phyloP scores from a whole-genome alignment of 1,284 basidiomycete genomes.

The Melampsora americana region DNA sequence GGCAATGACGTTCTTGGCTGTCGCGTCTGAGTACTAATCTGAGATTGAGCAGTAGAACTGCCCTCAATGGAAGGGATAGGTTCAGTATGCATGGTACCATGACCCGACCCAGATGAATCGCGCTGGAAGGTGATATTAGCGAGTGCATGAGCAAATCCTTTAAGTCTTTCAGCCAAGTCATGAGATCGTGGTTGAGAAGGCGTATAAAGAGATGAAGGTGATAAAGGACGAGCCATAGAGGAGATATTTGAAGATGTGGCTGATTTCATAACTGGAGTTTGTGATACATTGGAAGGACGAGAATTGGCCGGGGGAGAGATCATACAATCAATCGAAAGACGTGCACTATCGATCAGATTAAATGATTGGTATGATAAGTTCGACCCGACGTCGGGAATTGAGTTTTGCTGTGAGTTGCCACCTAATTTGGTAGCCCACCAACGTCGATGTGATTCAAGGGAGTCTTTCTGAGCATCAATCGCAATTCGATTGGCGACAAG shows the following conservation, averaged over 20 bases:
- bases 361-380: background rate
- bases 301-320: background rate
- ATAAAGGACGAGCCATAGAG: background rate
- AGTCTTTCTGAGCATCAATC: slow-evolving; percentile 12
- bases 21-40: background rate
- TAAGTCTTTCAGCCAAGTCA: background rate
- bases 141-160: background rate
- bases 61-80: background rate
- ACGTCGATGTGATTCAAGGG: slow-evolving; percentile 17
- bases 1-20: background rate
- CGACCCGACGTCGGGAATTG: background rate
- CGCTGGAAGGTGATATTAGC: background rate
- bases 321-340: background rate
- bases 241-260: background rate
- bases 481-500: slow-evolving; percentile 11
- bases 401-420: background rate
- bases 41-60: background rate
- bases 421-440: slow-evolving; percentile 4
- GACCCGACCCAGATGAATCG: background rate
- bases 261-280: background rate
- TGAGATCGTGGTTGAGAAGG: background rate
- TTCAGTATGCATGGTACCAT: background rate
- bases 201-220: background rate
- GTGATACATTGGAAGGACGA: background rate
- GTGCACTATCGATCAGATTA: slow-evolving; percentile 3